These are phyloP conservation scores for Harringtonia lauricola DNA, from an alignment of 2,329 filamentous ascomycete genomes.

Conservation along the genomic window DNA sequence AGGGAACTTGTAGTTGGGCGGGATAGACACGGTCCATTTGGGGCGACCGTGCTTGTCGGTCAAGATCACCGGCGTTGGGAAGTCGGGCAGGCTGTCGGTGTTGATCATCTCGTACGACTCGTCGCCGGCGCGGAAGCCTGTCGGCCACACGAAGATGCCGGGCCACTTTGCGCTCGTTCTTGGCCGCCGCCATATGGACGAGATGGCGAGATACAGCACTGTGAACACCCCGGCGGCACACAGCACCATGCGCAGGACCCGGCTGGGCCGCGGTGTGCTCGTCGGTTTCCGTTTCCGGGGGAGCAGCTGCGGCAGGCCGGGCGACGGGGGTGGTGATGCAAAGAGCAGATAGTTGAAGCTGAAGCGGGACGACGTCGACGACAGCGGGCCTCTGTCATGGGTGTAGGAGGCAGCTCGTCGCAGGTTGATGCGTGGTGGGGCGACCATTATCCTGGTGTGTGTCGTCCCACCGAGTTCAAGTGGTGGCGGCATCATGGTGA, in stretches of 20 bases:
- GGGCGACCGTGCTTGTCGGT: slow-evolving; percentile 51
- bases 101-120: slow-evolving; percentile 54
- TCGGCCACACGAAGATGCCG: slow-evolving; percentile 24
- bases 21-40: slow-evolving; percentile 77
- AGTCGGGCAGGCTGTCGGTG: slow-evolving; percentile 54
- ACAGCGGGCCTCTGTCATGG: slow-evolving; percentile 41
- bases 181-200: slow-evolving; percentile 20
- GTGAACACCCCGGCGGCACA: slow-evolving; percentile 40
- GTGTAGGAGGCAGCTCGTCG: slow-evolving; percentile 47
- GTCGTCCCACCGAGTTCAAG: slow-evolving; percentile 32
- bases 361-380: slow-evolving; percentile 51
- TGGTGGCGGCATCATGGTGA: slow-evolving; percentile 30
- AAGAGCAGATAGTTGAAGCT: slow-evolving; percentile 57
- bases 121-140: slow-evolving; percentile 29
- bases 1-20: slow-evolving; percentile 54
- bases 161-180: slow-evolving; percentile 4
- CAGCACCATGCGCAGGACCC: slow-evolving; percentile 43
- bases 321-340: slow-evolving; percentile 57
- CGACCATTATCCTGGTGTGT: slow-evolving; percentile 39
- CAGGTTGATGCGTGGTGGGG: slow-evolving; percentile 46
- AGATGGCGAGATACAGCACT: slow-evolving; percentile 37
- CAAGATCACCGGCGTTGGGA: slow-evolving; percentile 62
- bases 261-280: slow-evolving; percentile 43
- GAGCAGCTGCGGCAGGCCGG: slow-evolving; percentile 53
- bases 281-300: slow-evolving; percentile 54